Conservation (phyloP, 164 flowering plant species). For the Euptelea pleiosperma region DNA sequence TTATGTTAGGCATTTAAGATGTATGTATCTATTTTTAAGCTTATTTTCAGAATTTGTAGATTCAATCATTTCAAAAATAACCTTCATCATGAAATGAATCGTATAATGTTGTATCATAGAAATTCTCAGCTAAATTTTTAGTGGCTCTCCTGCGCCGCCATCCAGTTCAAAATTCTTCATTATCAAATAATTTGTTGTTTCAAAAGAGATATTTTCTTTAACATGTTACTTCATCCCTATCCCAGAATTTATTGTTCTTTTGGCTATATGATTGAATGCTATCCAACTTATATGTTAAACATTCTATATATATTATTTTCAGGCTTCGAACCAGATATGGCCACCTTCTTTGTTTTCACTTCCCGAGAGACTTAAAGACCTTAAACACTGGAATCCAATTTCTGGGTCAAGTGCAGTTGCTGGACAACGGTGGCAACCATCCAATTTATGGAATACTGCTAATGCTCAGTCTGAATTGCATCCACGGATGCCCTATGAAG, state of each 20-base stretch:
- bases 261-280: neutral
- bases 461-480: slow-evolving; percentile 42
- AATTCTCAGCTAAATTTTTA: neutral
- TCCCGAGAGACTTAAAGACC: slow-evolving; percentile 58
- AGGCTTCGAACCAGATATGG: slow-evolving; percentile 65
- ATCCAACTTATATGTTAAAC: neutral
- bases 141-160: neutral
- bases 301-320: slow-evolving; percentile 16
- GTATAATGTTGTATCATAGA: neutral
- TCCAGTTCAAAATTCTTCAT: neutral
- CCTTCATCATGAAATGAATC: neutral
- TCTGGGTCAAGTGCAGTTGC: slow-evolving; percentile 53
- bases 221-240: no score
- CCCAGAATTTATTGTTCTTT: no score
- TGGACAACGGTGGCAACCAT: slow-evolving; percentile 59
- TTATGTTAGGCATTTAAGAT: no score
- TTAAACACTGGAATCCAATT: slow-evolving; percentile 55
- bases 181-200: neutral
- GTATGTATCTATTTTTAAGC: no score
- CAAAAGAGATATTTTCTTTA: neutral
- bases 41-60: no score
- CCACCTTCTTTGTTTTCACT: slow-evolving; percentile 40
- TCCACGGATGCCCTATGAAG: slow-evolving; percentile 41
- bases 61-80: no score
- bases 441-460: slow-evolving; percentile 45